A percentile compares a stretch with the other conserved stretches of the same genome.
Conservation (phyloP, 495 filamentous ascomycete species). For the Daldinia grandis region DNA sequence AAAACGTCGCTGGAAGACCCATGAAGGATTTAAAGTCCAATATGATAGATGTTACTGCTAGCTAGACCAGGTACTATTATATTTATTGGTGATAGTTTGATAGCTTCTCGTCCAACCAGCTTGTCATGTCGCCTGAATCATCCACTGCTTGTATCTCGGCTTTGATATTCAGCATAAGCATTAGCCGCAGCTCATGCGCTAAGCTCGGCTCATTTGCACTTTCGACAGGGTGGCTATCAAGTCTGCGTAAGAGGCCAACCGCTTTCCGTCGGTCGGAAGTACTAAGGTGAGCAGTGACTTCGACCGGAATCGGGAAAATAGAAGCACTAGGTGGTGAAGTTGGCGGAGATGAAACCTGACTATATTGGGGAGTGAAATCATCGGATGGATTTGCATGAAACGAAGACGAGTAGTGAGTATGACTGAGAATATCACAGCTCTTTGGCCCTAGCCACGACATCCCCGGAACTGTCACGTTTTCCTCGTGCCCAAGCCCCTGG, state of each 20-base stretch:
- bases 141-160: slow-evolving; percentile 90
- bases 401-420: background rate
- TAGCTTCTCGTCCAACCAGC: slow-evolving; percentile 68
- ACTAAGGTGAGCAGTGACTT: slow-evolving; percentile 60
- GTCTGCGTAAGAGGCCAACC: slow-evolving; percentile 66
- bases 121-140: slow-evolving; percentile 63
- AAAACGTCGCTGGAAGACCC: too few relatives aligned
- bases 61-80: background rate
- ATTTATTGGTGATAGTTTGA: background rate
- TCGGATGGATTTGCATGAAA: background rate
- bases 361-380: background rate
- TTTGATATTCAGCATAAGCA: slow-evolving; percentile 88
- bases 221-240: slow-evolving; percentile 13
- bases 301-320: slow-evolving; percentile 43
- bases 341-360: background rate
- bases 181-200: slow-evolving; percentile 76
- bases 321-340: slow-evolving; percentile 27
- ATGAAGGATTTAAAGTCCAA: too few relatives aligned
- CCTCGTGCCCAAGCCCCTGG: slow-evolving; percentile 72
- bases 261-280: slow-evolving; percentile 73
- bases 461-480: slow-evolving; percentile 61
- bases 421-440: slow-evolving; percentile 62
- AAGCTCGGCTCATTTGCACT: slow-evolving; percentile 51
- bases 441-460: slow-evolving; percentile 81
- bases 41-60: too few relatives aligned